A percentile compares a stretch with the other conserved stretches of the same genome.
These are phyloP conservation scores for Cardamine resedifolia DNA, from an alignment of 345 rosid genomes.

Conservation along the genomic window DNA sequence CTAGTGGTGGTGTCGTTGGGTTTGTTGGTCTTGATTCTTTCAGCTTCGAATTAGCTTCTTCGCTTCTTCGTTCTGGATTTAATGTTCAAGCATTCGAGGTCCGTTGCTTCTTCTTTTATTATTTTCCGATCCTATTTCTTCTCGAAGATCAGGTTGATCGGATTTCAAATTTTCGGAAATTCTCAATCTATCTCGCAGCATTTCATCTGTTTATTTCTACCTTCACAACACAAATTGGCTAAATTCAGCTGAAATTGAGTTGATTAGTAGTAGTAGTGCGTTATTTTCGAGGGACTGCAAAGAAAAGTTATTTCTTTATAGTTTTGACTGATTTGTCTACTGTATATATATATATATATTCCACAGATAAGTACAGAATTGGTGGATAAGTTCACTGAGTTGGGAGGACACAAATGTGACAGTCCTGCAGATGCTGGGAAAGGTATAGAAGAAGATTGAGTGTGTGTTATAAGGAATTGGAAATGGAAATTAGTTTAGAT, in stretches of 20 bases:
- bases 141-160: background rate
- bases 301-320: background rate
- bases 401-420: slow-evolving; percentile 58
- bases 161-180: background rate
- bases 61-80: slow-evolving; percentile 63
- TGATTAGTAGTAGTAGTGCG: background rate
- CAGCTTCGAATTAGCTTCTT: slow-evolving; percentile 76
- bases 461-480: background rate
- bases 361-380: slow-evolving; percentile 48
- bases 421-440: slow-evolving; percentile 59
- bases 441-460: slow-evolving; percentile 42
- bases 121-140: background rate
- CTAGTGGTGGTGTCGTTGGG: slow-evolving; percentile 45
- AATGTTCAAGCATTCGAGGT: slow-evolving; percentile 78
- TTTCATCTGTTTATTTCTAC: background rate
- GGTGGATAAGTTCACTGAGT: slow-evolving; percentile 51
- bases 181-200: background rate
- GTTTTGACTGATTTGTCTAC: background rate
- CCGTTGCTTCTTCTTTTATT: background rate
- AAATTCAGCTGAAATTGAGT: slow-evolving; percentile 1
- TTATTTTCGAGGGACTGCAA: background rate
- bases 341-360: slow-evolving; percentile 23
- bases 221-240: background rate
- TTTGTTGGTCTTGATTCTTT: slow-evolving; percentile 70
- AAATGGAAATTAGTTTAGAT: background rate